Base-by-base conservation (phyloP, 2,329 filamentous ascomycete genomes). In the Xylaria arbuscula region DNA sequence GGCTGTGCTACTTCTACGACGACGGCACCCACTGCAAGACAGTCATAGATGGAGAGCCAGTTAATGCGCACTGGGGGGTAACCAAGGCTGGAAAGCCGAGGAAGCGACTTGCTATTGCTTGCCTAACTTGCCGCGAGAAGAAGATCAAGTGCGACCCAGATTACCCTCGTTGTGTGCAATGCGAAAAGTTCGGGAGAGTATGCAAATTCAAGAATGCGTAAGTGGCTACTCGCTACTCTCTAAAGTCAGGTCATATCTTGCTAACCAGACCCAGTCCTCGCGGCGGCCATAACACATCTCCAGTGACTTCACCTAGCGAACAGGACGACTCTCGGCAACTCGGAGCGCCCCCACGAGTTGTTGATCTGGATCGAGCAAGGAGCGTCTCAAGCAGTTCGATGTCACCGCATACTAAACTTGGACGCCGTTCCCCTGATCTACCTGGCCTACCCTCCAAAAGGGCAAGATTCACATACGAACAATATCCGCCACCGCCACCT, bases 101-200 rank as follows among this genome's bases (percentile, higher is more conserved):
- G 73, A 98, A 98, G 82, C 87, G 94, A 65, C 85, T 97, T 65
- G 94, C 94, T 28, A 94, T 97, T 78, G 74, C 77, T 51, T 98
- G 94, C 77, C 86, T 97, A 67, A 96, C 93, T 13, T 98, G 94
- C 79, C 89, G 94, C 59, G 94, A 97, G 82, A 98, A 97, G 88
- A 98, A 97, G 85, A 97, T 98, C 82, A 97, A 97, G 80, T 98
- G 94, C 77, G 93, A 97, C 72, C 94, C 94, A 1, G 93, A 94
- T 74, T 91, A 89, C 72, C 92, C 92, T 47, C 93, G 93, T 73
- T 98, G 94, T 75, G 88, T 94, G 62, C 94, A 97, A 81, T 98
- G 94, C 79, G 92, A 96, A 78, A 97, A 97, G 82, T 95, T 95
- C 77, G 93, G 94, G 64, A 88, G 93, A 56, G 85, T 91, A 19